These are phyloP conservation scores for Acanthochlamys bracteata DNA, from an alignment of 106 monocot species.

Conservation along the genomic window DNA sequence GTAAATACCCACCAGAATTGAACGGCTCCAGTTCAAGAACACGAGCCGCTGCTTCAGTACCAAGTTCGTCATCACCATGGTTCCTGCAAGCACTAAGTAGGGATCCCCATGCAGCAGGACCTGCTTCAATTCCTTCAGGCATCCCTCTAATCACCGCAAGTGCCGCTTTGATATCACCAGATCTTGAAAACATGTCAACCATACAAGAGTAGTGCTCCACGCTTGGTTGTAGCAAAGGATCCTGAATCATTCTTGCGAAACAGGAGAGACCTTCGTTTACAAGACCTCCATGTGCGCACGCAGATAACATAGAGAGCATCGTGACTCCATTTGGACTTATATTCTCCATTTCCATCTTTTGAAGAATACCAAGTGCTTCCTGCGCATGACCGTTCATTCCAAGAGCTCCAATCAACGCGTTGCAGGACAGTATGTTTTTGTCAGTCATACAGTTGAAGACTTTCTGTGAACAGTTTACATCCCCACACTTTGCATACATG, in stretches of 20 bases:
- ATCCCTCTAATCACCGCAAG: constrained; percentile 33
- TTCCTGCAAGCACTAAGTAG: constrained; percentile 68
- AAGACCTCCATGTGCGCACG: constrained; percentile 72
- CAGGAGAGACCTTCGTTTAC: constrained; percentile 54
- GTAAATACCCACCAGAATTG: constrained; percentile 43
- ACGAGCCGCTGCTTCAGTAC: constrained; percentile 20
- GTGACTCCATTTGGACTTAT: constrained; percentile 62
- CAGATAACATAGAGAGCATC: constrained; percentile 54
- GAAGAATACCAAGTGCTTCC: constrained; percentile 51
- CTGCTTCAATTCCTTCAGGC: constrained; percentile 21
- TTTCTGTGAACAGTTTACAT: constrained; percentile 27
- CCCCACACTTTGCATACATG: constrained; percentile 77
- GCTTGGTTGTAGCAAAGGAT: constrained; percentile 22
- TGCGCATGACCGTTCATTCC: constrained; percentile 63
- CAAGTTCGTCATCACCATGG: constrained; percentile 31
- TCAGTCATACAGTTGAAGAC: constrained; percentile 43
- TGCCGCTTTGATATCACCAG: constrained; percentile 44
- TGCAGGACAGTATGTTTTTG: constrained; percentile 63
- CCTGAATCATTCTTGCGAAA: constrained; percentile 29
- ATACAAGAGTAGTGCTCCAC: constrained; percentile 68
- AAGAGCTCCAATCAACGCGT: constrained; percentile 62
- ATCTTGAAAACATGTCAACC: constrained; percentile 80
- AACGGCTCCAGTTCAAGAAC: constrained; percentile 62
- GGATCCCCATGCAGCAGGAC: constrained; percentile 64
- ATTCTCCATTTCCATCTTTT: constrained; percentile 29